Conservation (phyloP, 2,329 filamentous ascomycete species). For the Pseudopyrenochaeta lycopersici region DNA sequence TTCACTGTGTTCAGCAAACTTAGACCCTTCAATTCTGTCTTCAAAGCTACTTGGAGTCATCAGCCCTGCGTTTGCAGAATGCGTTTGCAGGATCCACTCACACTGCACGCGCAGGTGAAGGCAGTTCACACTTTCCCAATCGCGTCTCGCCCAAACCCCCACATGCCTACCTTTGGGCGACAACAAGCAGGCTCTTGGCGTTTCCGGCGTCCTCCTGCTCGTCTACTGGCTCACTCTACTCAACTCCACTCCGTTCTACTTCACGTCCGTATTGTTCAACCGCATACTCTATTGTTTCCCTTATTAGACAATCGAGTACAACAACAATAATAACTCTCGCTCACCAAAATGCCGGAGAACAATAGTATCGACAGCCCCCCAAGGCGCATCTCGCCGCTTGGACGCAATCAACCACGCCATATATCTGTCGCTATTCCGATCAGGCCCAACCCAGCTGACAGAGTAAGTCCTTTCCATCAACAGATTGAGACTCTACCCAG, state of each 20-base stretch:
- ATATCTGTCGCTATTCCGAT: neutral
- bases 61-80: neutral
- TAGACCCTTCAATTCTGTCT: too few relatives aligned
- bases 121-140: neutral
- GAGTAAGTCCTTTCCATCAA: neutral
- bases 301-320: conserved; percentile 4
- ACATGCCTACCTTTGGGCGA: neutral
- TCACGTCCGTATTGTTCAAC: neutral
- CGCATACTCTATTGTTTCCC: conserved; percentile 6
- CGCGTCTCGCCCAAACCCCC: neutral
- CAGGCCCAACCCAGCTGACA: neutral
- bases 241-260: neutral
- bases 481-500: too few relatives aligned
- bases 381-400: neutral
- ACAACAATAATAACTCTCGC: conserved; percentile 8
- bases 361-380: neutral
- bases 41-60: too few relatives aligned
- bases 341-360: conserved; percentile 17
- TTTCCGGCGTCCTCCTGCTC: too few relatives aligned
- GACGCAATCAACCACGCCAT: neutral
- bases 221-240: too few relatives aligned
- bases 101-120: neutral
- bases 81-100: neutral
- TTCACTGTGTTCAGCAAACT: too few relatives aligned
- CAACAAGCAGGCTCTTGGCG: conserved; percentile 7